Evolutionary conservation across 2,329 filamentous ascomycete genomes (phyloP), one percentile per base, ranked within the genome.

Genomic region (Calonectria pauciramosa): DNA sequence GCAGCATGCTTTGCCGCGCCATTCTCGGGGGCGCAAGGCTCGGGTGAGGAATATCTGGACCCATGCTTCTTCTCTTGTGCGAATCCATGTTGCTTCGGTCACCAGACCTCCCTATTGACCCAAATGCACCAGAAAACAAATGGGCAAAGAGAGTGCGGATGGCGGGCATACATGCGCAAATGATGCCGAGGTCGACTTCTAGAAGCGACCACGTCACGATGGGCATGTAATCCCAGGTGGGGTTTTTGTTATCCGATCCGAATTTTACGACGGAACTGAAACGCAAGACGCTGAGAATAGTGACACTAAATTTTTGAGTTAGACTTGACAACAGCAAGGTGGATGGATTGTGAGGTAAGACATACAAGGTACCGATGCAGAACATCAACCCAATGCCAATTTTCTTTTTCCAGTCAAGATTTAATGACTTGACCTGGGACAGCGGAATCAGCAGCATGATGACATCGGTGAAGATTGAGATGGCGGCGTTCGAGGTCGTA

Each of bases 381-480:
- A 91, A 90, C 88, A 91, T 68, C 8, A 44, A 28, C 5, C 32
- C 51, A 23, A 68, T 52, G 5, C 66, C 66, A 11, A 68, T 32
- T 90, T 89, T 90, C 81, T 88, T 89, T 78, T 85, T 87, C 83
- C 85, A 87, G 68, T 87, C 85, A 34, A 90, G 72, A 2, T 86
- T 84, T 10, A 90, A 82, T 0, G 81, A 71, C 30, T 81, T 79
- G 4, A 91, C 76, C 63, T 89, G 86, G 28, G 84, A 86, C 4
- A 91, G 79, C 0, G 91, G 90, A 8, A 92, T 82, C 0, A 82
- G 85, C n/a, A 92, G 83, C 78, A 91, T 88, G 85, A 87, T 88
- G 2, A 89, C 13, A 72, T 92, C 90, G n/a, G 90, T 82, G 0
- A 82, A 81, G 56, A 92, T 91, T 71, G 88, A 89, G 68, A 90